These are phyloP conservation scores for Yamadazyma trypodendri DNA, from an alignment of 1,139 yeast genomes.

Conservation along the genomic window DNA sequence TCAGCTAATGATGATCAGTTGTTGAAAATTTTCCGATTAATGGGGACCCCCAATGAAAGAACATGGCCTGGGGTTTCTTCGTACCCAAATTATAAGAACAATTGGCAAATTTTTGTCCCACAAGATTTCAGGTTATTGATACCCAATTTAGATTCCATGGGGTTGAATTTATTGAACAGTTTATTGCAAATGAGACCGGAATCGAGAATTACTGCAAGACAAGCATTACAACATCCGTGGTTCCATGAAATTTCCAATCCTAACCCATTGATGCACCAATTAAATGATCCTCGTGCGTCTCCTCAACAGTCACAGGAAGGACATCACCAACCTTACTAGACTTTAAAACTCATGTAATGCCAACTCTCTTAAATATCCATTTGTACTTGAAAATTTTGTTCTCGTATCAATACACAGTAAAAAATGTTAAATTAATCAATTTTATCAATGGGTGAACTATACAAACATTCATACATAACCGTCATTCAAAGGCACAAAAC, in stretches of 20 bases:
- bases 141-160: constrained; percentile 76
- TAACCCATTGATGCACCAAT: constrained; percentile 33
- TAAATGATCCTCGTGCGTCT: constrained; percentile 40
- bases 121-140: constrained; percentile 79
- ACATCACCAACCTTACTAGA: too few species aligned
- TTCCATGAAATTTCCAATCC: constrained; percentile 71
- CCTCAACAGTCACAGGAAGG: constrained; percentile 17
- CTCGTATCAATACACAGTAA: background rate
- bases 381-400: background rate
- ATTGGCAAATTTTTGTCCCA: constrained; percentile 76
- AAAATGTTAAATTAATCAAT: constrained; percentile 6
- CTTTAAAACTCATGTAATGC: too few species aligned
- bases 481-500: constrained; percentile 6
- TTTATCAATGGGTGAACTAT: constrained; percentile 14
- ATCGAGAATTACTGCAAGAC: constrained; percentile 84
- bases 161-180: constrained; percentile 73
- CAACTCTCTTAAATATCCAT: background rate
- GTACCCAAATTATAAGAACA: constrained; percentile 80
- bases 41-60: constrained; percentile 96
- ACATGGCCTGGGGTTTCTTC: constrained; percentile 94
- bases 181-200: constrained; percentile 92
- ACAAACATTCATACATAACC: constrained; percentile 15
- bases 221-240: constrained; percentile 95
- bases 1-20: constrained; percentile 94
- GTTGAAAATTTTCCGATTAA: constrained; percentile 78